A percentile compares a stretch with the other conserved stretches of the same genome.
These are phyloP conservation scores for Rhizopogon vinicolor DNA, from an alignment of 768 basidiomycete species.

Conservation along the genomic window DNA sequence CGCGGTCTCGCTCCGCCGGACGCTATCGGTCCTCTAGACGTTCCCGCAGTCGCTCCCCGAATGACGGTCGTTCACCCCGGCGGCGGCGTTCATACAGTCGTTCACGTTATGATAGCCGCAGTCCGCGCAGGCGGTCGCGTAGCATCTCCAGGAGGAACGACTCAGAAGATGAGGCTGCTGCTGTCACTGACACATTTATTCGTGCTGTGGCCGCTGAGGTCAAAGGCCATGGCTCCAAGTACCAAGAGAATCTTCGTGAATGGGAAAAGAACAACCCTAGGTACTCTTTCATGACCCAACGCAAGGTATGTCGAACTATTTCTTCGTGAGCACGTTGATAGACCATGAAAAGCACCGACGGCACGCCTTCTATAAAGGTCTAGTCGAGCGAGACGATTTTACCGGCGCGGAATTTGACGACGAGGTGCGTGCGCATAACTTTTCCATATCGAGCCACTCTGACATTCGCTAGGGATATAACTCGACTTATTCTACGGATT, in stretches of 20 bases:
- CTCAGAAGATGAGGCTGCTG: constrained; percentile 46
- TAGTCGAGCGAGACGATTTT: constrained; percentile 52
- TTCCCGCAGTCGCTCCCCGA: constrained; percentile 48
- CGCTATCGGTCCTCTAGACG: constrained; percentile 37
- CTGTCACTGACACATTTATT: constrained; percentile 82
- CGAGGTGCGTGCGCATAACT: constrained; percentile 42
- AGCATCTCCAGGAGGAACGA: constrained; percentile 32
- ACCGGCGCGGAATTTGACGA: constrained; percentile 76
- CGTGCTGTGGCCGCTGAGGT: constrained; percentile 83
- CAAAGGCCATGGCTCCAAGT: constrained; percentile 72
- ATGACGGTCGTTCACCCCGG: constrained; percentile 38
- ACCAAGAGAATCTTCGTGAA: constrained; percentile 69
- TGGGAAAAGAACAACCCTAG: constrained; percentile 79
- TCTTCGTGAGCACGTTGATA: background rate
- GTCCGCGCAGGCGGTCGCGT: constrained; percentile 41
- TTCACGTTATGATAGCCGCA: constrained; percentile 35
- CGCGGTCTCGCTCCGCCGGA: constrained; percentile 29
- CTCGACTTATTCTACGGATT: constrained; percentile 88
- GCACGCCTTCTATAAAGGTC: constrained; percentile 65
- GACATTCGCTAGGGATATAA: constrained; percentile 63
- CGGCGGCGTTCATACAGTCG: constrained; percentile 38
- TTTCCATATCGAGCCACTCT: background rate
- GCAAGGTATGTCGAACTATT: constrained; percentile 38
- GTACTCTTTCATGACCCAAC: constrained; percentile 69
- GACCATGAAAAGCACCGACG: constrained; percentile 52